Base-by-base conservation (phyloP, 179 eudicot genomes). In the Beta macrorhiza region DNA sequence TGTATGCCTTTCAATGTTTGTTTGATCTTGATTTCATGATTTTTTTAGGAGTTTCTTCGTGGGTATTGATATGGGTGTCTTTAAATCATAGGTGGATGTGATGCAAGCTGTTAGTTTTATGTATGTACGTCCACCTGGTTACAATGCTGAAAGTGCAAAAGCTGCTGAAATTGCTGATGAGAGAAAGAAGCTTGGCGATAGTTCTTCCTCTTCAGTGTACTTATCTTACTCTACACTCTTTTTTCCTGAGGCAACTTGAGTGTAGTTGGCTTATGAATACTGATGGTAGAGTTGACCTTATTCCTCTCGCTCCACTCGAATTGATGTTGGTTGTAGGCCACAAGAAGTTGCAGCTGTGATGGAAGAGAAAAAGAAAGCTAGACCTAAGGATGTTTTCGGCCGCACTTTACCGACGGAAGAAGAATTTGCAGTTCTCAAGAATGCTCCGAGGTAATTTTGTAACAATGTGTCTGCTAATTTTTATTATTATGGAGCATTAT, bases 51-150 rank as follows among this genome's bases (percentile, higher is more conserved):
- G 37, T 32, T 32, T 32, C 37, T 32, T 32, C 37, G 2, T 32
- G 37, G 37, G 37, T 63, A 49, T 78, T 78, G 65, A 72, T 44
- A 77, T 72, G 49, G 29, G 29, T 69, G 12, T 73, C 32, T 72
- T 6, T 17, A 16, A 52, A 74, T 12, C 65, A 5, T 84, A 94
- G 98, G 84, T 95, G 88, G 99, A 95, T 90, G 88, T 86, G 69
- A 93, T 95, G 99, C 94, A 93, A 86, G 99, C 99, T 78, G 99
- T 95, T 83, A 95, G 99, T 90, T 95, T 95, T 75, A 92, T 95
- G 98, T 95, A 95, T 82, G 93, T 93, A 25, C 94, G 97, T 7
- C 99, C 99, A 14, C 99, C 99, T 9, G 99, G 99, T 22, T 95
- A 95, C 80, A 92, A 95, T 86, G 89, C 99, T 4, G 99, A 95